A percentile compares a stretch with the other conserved stretches of the same genome.
Conservation (phyloP, 208 protist genomes). For the Blastocrithidia nonstop region DNA sequence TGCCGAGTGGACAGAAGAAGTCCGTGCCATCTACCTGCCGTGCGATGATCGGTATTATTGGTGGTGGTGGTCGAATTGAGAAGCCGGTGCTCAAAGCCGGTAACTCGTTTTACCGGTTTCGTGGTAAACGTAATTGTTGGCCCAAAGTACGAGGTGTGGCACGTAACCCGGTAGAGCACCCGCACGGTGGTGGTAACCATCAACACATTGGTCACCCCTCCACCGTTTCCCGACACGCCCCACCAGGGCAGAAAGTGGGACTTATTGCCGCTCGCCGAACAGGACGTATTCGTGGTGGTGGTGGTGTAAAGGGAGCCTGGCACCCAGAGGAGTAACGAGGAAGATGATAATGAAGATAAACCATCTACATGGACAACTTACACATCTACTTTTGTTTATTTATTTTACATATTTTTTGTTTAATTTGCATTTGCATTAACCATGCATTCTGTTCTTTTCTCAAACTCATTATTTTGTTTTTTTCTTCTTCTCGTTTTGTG, state of each 20-base stretch:
- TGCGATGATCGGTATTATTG: constrained; percentile 97
- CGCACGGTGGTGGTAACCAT: constrained; percentile 99
- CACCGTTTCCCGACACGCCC: constrained; percentile 81
- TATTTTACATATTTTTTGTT: constrained; percentile 1
- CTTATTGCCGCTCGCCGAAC: constrained; percentile 98
- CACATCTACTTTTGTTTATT: constrained; percentile 4
- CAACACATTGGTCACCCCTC: constrained; percentile 98
- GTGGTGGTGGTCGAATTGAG: constrained; percentile 98
- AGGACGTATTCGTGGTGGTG: constrained; percentile 89
- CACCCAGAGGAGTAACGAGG: constrained; percentile 68
- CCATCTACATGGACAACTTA: neutral
- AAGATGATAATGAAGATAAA: neutral
- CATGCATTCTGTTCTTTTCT: neutral
- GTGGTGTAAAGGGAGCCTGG: constrained; percentile 77
- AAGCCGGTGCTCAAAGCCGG: constrained; percentile 99
- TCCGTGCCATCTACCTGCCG: constrained; percentile 84
- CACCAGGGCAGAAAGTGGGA: constrained; percentile 97
- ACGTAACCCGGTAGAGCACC: constrained; percentile 98
- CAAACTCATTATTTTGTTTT: neutral
- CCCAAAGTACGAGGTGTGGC: constrained; percentile 97
- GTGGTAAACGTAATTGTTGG: constrained; percentile 98
- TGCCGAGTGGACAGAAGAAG: constrained; percentile 98
- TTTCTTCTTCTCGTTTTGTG: neutral
- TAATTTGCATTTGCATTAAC: neutral
- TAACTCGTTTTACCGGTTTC: constrained; percentile 96